Base-by-base conservation (phyloP, 225 moss, liverwort and hornwort genomes). In the Anthoceros angustus region DNA sequence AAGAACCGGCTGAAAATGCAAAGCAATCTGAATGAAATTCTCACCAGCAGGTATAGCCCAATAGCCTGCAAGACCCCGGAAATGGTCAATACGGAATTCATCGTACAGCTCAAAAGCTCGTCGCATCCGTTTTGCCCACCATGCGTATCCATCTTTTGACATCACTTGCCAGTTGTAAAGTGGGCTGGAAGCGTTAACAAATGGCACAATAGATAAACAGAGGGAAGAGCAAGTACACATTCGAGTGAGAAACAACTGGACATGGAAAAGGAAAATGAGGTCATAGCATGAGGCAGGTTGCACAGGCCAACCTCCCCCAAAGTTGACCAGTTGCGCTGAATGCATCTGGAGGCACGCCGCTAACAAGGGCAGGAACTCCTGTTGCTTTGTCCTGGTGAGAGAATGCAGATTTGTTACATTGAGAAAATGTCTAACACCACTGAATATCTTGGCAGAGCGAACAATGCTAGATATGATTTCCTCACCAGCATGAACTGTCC, bases 151-250 rank as follows among this genome's bases (percentile, higher is more conserved):
- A 39, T 86, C 76, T 43, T 86, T 85, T 0, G 87, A 82, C 89
- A 93, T 93, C 25, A 77, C 87, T 62, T 86, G 80, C 93, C 90
- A 93, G 71, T 90, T 90, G 64, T 93, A 93, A 2, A 93, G 68
- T 0, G 93, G 93, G 61, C 87, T 92, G 72, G 39, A 26, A 41
- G 8, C 14, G 43, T 63, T 50, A 43, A 12, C 42, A 41, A 20
- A 46, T 38, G 9, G 38, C 40, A 43, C 2, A 7, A 45, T 4
- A 21, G 8, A 4, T 40, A 2, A 16, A 41, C 18, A 40, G 5
- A n/a, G 40, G 24, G n/a, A 23, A 63, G 5, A 11, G 42, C 6
- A 25, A 42, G 2, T 12, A 10, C 7, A 38, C 40, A 8, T 42
- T 42, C 21, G 32, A 24, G 16, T n/a, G n/a, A 20, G 39, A 26